phyloP scores from a whole-genome alignment of 1,139 yeast species.

The Taphrina pruni region DNA sequence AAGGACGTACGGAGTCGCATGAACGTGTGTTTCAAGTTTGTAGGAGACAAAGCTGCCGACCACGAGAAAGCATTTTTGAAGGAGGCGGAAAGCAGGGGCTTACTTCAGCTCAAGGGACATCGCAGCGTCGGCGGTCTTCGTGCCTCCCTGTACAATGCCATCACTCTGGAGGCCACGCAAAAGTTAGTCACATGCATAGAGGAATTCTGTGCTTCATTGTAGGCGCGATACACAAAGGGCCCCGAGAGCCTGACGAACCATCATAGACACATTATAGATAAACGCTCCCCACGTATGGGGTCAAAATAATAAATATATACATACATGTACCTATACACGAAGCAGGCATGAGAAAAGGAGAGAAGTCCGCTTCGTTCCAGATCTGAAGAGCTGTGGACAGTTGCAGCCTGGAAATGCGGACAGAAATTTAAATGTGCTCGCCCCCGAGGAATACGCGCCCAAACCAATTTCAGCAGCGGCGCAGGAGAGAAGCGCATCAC shows the following conservation, averaged over 20 bases:
- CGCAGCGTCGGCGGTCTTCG: conserved; percentile 97
- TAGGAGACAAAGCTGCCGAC: conserved; percentile 57
- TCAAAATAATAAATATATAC: not conserved
- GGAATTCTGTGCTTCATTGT: conserved; percentile 61
- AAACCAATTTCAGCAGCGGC: not conserved
- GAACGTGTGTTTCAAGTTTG: conserved; percentile 89
- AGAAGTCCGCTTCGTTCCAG: no score
- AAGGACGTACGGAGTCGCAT: conserved; percentile 73
- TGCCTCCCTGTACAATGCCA: conserved; percentile 90
- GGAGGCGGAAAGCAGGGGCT: conserved; percentile 62
- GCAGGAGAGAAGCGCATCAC: not conserved
- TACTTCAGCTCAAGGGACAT: conserved; percentile 90
- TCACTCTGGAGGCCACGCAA: conserved; percentile 67
- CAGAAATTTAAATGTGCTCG: not conserved
- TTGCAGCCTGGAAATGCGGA: not conserved
- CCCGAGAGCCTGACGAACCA: not conserved
- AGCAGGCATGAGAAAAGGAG: no score
- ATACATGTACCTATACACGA: no score
- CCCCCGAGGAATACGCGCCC: not conserved
- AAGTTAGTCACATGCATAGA: conserved; percentile 64
- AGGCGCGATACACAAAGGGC: not conserved
- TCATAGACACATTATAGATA: not conserved
- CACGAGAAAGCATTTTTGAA: conserved; percentile 68
- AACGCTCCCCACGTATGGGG: not conserved
- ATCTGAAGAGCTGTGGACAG: no score